These are phyloP conservation scores for Gremmenia infestans DNA, from an alignment of 2,329 filamentous ascomycete species.

Conservation along the genomic window DNA sequence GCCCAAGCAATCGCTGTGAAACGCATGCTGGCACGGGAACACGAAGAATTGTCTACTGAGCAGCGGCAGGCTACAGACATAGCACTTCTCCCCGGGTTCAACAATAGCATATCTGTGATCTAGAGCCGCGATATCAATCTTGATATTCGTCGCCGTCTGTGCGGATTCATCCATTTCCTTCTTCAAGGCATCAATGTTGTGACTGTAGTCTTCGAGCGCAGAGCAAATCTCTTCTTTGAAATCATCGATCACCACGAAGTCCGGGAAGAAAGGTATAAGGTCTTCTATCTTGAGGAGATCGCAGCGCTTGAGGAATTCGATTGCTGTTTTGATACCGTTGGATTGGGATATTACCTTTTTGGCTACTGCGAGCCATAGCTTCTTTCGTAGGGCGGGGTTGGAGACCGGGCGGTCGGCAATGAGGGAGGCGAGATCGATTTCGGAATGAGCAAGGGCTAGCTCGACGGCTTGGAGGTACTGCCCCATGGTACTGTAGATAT, in stretches of 20 bases:
- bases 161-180: constrained; percentile 95
- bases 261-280: constrained; percentile 95
- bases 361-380: constrained; percentile 91
- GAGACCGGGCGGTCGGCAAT: constrained; percentile 83
- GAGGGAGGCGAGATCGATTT: constrained; percentile 82
- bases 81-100: constrained; percentile 91
- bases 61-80: constrained; percentile 78
- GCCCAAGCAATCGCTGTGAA: constrained; percentile 91
- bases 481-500: constrained; percentile 95
- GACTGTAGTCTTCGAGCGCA: constrained; percentile 87
- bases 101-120: constrained; percentile 93
- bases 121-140: constrained; percentile 78
- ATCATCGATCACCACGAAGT: constrained; percentile 97
- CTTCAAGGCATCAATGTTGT: constrained; percentile 82
- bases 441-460: constrained; percentile 81
- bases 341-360: constrained; percentile 87
- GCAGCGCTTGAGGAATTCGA: constrained; percentile 88
- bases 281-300: constrained; percentile 93
- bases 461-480: constrained; percentile 93
- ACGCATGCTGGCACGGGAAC: constrained; percentile 96
- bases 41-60: constrained; percentile 94
- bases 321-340: constrained; percentile 85
- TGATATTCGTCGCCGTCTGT: constrained; percentile 84
- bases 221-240: constrained; percentile 98
- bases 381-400: constrained; percentile 77